phyloP scores from a whole-genome alignment of 2,329 filamentous ascomycete species.

The Fusarium setosum region DNA sequence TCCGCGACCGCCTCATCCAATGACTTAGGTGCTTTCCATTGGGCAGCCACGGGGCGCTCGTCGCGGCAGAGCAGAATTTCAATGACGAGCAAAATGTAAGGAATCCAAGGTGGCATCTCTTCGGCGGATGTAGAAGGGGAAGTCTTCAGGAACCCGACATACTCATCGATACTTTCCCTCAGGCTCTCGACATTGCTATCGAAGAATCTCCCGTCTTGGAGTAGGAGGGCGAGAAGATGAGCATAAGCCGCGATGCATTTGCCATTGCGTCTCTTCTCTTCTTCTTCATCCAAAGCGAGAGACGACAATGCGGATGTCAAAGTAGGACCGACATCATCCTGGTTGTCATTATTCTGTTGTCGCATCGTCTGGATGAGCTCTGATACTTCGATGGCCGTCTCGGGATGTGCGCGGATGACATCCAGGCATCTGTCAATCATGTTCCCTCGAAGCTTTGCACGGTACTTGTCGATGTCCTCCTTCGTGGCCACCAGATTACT shows the following conservation, averaged over 20 bases:
- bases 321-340: conserved; percentile 83
- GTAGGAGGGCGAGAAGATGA: conserved; percentile 87
- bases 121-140: conserved; percentile 74
- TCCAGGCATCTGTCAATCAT: conserved; percentile 92
- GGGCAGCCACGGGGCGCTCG: conserved; percentile 79
- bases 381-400: conserved; percentile 89
- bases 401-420: conserved; percentile 87
- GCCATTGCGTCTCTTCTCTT: conserved; percentile 72
- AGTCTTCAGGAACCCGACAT: conserved; percentile 83
- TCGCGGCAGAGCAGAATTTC: conserved; percentile 93
- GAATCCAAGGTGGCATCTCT: conserved; percentile 91
- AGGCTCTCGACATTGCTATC: conserved; percentile 78
- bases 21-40: conserved; percentile 71
- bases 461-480: conserved; percentile 83
- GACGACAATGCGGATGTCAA: conserved; percentile 86
- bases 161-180: conserved; percentile 78
- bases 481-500: conserved; percentile 56
- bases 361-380: conserved; percentile 84
- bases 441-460: conserved; percentile 77
- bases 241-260: conserved; percentile 85
- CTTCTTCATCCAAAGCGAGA: conserved; percentile 69
- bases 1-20: conserved; percentile 62
- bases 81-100: conserved; percentile 88
- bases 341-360: conserved; percentile 64
- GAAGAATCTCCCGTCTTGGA: conserved; percentile 87